These are phyloP conservation scores for Cystoderma amianthinum DNA, from an alignment of 768 basidiomycete genomes.

Conservation along the genomic window DNA sequence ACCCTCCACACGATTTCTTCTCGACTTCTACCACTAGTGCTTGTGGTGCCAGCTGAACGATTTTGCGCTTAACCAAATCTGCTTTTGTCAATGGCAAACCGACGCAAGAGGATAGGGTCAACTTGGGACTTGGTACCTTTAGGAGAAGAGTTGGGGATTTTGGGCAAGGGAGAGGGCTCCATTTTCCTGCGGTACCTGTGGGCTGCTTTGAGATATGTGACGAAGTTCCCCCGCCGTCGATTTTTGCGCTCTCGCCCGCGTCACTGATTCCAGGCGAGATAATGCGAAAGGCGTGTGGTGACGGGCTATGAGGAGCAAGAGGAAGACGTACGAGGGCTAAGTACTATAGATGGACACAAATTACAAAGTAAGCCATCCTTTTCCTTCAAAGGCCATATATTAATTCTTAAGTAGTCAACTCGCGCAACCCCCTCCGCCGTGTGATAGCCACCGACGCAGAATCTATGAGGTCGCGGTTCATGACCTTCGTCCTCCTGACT, in stretches of 20 bases:
- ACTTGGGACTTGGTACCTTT: slow-evolving; percentile 62
- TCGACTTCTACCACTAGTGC: slow-evolving; percentile 73
- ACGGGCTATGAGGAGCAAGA: no score
- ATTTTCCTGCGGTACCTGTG: slow-evolving; percentile 54
- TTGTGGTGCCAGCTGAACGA: slow-evolving; percentile 55
- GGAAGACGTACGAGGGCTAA: no score
- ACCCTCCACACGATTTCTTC: slow-evolving; percentile 62
- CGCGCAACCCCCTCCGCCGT: not conserved
- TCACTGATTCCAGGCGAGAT: slow-evolving; percentile 9
- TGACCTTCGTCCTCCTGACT: slow-evolving; percentile 9
- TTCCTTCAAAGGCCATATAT: no score
- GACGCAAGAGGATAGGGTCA: slow-evolving; percentile 13
- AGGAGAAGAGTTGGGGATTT: slow-evolving; percentile 56
- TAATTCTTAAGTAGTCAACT: no score
- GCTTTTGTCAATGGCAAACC: slow-evolving; percentile 40
- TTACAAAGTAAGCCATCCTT: no score
- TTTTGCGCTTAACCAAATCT: slow-evolving; percentile 58
- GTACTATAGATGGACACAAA: no score
- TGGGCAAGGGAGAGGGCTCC: slow-evolving; percentile 50
- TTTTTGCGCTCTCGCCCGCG: slow-evolving; percentile 1
- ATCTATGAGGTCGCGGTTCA: not conserved
- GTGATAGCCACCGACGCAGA: slow-evolving; percentile 3
- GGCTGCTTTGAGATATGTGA: slow-evolving; percentile 49
- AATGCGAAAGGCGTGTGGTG: no score
- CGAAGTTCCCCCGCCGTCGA: slow-evolving; percentile 1